Evolutionary conservation across 2,329 filamentous ascomycete genomes (phyloP), one percentile per base, ranked within the genome.

Genomic region (Colletotrichum liriopes): DNA sequence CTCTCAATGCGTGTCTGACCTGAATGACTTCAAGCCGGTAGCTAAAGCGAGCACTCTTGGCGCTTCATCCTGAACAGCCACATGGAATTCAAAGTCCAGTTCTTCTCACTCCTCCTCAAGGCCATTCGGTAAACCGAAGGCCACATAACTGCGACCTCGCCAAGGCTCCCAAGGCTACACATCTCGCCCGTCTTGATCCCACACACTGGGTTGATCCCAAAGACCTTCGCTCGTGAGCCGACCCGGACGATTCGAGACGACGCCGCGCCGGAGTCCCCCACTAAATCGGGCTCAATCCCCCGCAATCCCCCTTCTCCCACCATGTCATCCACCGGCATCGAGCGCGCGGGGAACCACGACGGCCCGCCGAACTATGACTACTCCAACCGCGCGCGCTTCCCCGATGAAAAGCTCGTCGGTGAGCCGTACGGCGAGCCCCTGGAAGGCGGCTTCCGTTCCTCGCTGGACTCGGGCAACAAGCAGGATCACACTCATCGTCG

Each of bases 401-500:
- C 56, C n/a, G 61, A 71, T 7, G 71, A 73, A 26, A 73, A 73
- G 56, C 26, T 29, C 32, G 67, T 73, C 16, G 71, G 71, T 8
- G 56, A 73, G 35, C 65, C 41, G 23, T 67, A 66, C n/a, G 67
- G 49, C 9, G 71, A 73, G 37, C 14, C 67, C 20, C 26, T 65
- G 2, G 71, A 73, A 23, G 56, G 29, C 51, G 70, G 70, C 20
- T 51, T 64, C 32, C 71, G 71, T 6, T 71, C 71, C 1, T 73
- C 71, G 6, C 51, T 67, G 49, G 66, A 71, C 26, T 73, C 67
- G 2, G 32, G 71, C 43, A 43, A 47, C n/a, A 76, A 73, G 18
- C 65, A 73, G 23, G 85, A 87, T 71, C 77, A 83, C 11, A 89
- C 87, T 1, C 86, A 89, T 62, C 85, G 88, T 58, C 85, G 80